A percentile compares a stretch with the other conserved stretches of the same genome.
Evolutionary conservation across 805 yeast species (phyloP).

Genomic region (Pichia gijzeniarum): DNA sequence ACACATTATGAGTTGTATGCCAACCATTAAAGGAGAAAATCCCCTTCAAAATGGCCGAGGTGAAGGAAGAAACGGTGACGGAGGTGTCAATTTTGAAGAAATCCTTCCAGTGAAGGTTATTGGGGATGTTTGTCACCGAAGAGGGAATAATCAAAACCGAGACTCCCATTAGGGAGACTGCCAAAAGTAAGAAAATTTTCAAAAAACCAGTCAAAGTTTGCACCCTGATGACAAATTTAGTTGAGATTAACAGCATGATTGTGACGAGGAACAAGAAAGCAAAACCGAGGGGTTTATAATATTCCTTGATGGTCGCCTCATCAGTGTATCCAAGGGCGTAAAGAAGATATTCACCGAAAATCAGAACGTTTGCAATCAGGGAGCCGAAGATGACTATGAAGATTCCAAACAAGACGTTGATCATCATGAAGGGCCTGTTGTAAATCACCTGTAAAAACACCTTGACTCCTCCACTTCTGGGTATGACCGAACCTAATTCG

Average conservation of each 20-base stretch:
- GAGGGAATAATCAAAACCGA: conserved; percentile 49
- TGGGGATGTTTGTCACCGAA: conserved; percentile 37
- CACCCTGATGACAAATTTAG: conserved; percentile 49
- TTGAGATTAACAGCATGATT: conserved; percentile 51
- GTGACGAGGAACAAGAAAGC: conserved; percentile 32
- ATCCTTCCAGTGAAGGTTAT: conserved; percentile 31
- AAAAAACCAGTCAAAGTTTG: conserved; percentile 60
- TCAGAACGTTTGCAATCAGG: conserved; percentile 43
- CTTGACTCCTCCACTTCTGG: conserved; percentile 72
- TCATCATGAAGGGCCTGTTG: conserved; percentile 48
- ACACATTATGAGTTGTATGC: conserved; percentile 47
- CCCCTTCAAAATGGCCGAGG: conserved; percentile 46
- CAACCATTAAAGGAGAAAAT: conserved; percentile 49
- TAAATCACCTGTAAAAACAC: conserved; percentile 65
- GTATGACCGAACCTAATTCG: conserved; percentile 65
- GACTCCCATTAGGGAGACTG: conserved; percentile 53
- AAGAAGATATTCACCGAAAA: conserved; percentile 48
- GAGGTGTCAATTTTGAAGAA: conserved; percentile 25
- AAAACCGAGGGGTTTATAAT: conserved; percentile 38
- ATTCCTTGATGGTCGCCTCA: conserved; percentile 22
- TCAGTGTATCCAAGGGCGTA: conserved; percentile 38
- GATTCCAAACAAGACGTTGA: conserved; percentile 41
- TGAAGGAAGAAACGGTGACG: conserved; percentile 37
- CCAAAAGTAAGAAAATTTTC: conserved; percentile 46
- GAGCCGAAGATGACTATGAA: conserved; percentile 47